Conservation (phyloP, 129 eudicot species). For the Oenanthe sinensis region DNA sequence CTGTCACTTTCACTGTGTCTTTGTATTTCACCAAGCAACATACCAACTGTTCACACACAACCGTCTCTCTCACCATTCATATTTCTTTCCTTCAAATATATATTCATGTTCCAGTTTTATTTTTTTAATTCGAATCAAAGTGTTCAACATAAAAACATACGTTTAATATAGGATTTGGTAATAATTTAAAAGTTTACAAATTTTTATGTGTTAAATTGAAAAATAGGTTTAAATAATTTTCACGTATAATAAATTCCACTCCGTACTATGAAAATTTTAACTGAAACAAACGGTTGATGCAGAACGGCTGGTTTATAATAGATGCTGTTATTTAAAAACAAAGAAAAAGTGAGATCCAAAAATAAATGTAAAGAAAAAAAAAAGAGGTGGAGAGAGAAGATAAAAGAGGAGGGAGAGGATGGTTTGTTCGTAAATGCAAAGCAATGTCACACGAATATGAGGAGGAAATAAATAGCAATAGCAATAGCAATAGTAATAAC, state of each 20-base stretch:
- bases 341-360: neutral
- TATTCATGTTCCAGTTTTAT: no score
- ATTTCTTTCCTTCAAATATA: neutral
- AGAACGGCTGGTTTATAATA: no score
- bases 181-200: no score
- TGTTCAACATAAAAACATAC: no score
- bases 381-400: constrained; percentile 20
- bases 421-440: constrained; percentile 21
- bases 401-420: constrained; percentile 21
- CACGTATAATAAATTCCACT: no score
- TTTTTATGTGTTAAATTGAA: no score
- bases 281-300: no score
- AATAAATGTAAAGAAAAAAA: constrained; percentile 10
- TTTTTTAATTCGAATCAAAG: no score
- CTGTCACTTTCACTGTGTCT: constrained; percentile 10
- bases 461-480: constrained; percentile 23
- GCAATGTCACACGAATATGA: constrained; percentile 50
- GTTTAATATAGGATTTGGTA: no score
- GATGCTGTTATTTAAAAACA: neutral
- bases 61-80: neutral
- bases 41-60: constrained; percentile 4
- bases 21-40: constrained; percentile 18
- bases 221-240: no score
- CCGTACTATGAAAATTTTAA: no score
- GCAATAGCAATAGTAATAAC: constrained; percentile 12